phyloP scores from a whole-genome alignment of 257 asterid species.

The Solanum dulcamara region DNA sequence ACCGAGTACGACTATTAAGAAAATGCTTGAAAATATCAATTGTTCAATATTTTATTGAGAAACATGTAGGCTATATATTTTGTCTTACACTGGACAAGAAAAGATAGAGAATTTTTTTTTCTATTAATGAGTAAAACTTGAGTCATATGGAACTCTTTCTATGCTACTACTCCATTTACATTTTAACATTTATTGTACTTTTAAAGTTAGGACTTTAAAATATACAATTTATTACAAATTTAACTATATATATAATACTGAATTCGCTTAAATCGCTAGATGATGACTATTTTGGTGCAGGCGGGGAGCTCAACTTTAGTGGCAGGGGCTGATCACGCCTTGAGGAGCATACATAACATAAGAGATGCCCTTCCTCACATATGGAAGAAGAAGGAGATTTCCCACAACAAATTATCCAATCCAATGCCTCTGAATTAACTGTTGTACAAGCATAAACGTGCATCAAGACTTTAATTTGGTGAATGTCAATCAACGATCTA shows the following conservation, averaged over 20 bases:
- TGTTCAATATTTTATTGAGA: neutral
- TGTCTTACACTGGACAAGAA: too few species aligned
- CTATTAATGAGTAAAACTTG: too few species aligned
- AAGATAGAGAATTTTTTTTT: too few species aligned
- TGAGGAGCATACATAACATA: conserved; percentile 74
- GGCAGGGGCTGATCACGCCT: conserved; percentile 71
- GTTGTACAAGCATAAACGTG: neutral
- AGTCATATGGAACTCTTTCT: too few species aligned
- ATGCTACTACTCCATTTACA: too few species aligned
- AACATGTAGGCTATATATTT: too few species aligned
- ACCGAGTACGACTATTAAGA: too few species aligned
- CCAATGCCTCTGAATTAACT: conserved; percentile 30
- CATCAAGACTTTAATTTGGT: neutral
- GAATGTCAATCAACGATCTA: neutral
- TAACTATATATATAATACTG: too few species aligned
- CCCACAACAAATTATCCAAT: conserved; percentile 26
- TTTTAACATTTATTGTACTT: too few species aligned
- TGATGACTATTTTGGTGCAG: conserved; percentile 20
- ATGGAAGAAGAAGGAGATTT: conserved; percentile 49
- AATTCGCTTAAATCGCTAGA: neutral
- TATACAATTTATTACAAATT: too few species aligned
- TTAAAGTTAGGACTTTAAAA: too few species aligned
- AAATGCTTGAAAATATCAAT: neutral
- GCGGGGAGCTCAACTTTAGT: conserved; percentile 67
- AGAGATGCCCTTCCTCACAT: conserved; percentile 76